Evolutionary conservation across 768 basidiomycete genomes (phyloP), one percentile per base, ranked within the genome.

Genomic region (Leccinum olivaceopallidum): DNA sequence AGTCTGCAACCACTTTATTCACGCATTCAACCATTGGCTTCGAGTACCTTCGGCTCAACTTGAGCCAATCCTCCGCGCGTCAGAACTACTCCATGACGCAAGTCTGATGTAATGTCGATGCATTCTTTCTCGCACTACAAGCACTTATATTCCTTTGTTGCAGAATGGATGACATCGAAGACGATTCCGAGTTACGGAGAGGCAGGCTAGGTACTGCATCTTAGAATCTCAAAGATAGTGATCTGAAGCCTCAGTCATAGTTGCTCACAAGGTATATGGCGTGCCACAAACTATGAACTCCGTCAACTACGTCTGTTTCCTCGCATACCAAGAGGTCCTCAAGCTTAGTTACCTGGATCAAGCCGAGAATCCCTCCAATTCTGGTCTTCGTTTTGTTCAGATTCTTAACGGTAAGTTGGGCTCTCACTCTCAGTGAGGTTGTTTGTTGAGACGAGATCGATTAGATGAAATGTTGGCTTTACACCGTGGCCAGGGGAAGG

Each of bases 181-280:
- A 97, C 59, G 88, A 91, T 64, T 92, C 92, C 0, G 90, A 94
- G 63, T 77, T 97, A 37, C 80, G 94, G 32, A 78, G 96, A 64
- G 96, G 96, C 5, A 80, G 83, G 34, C 95, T 95, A 67, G 92
- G 90, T 90, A 64, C 34, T n/a, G 16, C 42, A 4, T 60, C n/a
- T 42, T 34, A 37, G 50, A n/a, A 47, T 47, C 12, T 56, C 32
- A 20, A 34, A 13, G 16, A 22, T 5, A 5, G 51, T 18, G 48
- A 34, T 26, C 16, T 61, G 52, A 56, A 39, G 12, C 24, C 0
- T n/a, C 22, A 30, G 16, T 54, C 48, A 18, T n/a, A 88, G 95
- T 94, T n/a, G 87, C 95, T 0, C 95, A 99, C 76, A 94, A 92
- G 80, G 94, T 99, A 65, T 99, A 94, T 67, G 96, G 96, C 3